Evolutionary conservation across 2,329 filamentous ascomycete genomes (phyloP), one percentile per base, ranked within the genome.

Genomic region (Verticillium tricorpus): DNA sequence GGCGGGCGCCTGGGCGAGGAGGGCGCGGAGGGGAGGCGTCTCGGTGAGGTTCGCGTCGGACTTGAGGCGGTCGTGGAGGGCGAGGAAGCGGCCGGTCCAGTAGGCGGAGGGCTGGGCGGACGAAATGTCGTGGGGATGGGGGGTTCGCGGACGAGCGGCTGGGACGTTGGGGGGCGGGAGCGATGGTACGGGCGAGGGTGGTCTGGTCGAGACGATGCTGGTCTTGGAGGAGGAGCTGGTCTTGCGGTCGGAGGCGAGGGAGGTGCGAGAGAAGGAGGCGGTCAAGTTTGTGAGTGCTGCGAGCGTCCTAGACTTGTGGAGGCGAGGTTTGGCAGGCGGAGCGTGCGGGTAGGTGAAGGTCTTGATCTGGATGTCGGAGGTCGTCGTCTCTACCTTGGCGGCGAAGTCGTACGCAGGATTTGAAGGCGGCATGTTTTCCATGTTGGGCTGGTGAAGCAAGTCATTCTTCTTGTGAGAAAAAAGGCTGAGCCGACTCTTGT

Each of bases 11-110:
- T 59, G 37, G 40, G 25, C 40, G 25, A 50, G 40, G 39, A 52
- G 25, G 17, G 22, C 25, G 12, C 40, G 37, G 25, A 59, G 19
- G 6, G 57, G 40, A 5, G 14, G 28, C 28, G 28, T 25, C 19
- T 50, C 40, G 28, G 34, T 35, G 17, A 59, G 40, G 17, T 39
- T 31, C 2, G 57, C 31, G 19, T 50, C 28, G 15, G 57, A 50
- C 31, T 32, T 28, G 40, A 82, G 79, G n/a, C 77, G 79, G 71
- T 89, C 86, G 58, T 82, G 77, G 0, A 88, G 72, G 2, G 83
- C 74, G 58, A 80, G 74, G 69, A 89, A 88, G 45, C 87, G 83
- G 19, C 87, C 87, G 12, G 80, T 76, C 87, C 87, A 90, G 71
- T 87, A 89, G 2, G 77, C 71, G 2, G 80, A 78, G 6, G 78